Base-by-base conservation (phyloP, 805 yeast genomes). In the Isabelozyma heimii region DNA sequence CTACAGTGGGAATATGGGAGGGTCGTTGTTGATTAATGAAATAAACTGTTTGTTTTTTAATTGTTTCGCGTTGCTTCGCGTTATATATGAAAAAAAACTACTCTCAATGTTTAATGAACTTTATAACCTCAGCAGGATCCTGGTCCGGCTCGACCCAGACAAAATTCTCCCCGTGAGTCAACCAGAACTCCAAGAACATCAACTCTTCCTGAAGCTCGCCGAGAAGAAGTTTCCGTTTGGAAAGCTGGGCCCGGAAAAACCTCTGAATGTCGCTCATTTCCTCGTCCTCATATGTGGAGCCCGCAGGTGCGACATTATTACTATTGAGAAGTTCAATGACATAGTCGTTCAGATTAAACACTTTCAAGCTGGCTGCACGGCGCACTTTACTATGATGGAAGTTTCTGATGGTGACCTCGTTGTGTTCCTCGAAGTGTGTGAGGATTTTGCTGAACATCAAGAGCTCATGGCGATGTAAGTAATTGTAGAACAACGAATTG, bases 111-210 rank as follows among this genome's bases (percentile, higher is more conserved):
- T 40, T 40, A 8, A 47, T 47, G 43, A 55, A 55, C 44, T 41
- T 42, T 13, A 43, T 39, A 45, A 46, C 57, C 47, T 73, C 77
- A 1, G 73, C 76, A 5, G 78, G 78, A 50, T 73, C 78, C 53
- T 73, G 78, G 48, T 73, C 78, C 4, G 78, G 77, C 48, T 73
- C 78, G 2, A 67, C 75, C 78, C 78, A 73, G 41, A 58, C 66
- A 46, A 65, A 73, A 40, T 55, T 55, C 16, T 67, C 73, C 24
- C 73, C 75, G 17, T 66, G 67, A 40, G 61, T 62, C 14, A 59
- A 43, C 75, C 75, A 73, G 42, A 61, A 72, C 37, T 72, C 74
- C 33, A 72, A 48, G 46, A 70, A 69, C 44, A 62, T 55, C 20
- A 61, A 47, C 47, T 73, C 78, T 47, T 71, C 71, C 3, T 62